Evolutionary conservation across 2,329 filamentous ascomycete genomes (phyloP).

Genomic region (Tolypocladium ophioglossoides): DNA sequence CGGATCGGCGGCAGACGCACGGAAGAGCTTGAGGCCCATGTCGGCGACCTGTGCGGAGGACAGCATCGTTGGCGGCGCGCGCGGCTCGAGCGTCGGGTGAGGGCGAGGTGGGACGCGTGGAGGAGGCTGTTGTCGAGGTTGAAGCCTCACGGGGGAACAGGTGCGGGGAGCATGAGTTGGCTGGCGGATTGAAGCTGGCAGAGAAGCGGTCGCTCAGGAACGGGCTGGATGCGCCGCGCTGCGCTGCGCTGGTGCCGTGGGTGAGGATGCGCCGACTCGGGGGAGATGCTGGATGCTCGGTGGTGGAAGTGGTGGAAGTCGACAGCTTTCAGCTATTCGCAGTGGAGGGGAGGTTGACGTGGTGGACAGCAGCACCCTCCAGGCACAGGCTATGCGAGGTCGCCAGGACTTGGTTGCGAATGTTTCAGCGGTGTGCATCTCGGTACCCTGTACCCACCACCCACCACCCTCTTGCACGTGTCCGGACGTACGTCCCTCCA

Average conservation of each 20-base stretch:
- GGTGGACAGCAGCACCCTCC: not conserved
- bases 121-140: not conserved
- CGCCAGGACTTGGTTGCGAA: not conserved
- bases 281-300: not conserved
- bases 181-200: not conserved
- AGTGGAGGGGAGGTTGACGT: not conserved
- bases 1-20: slow-evolving; percentile 10
- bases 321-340: not conserved
- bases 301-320: not conserved
- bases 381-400: not conserved
- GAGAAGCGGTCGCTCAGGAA: not conserved
- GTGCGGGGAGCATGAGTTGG: slow-evolving; percentile 10
- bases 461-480: too few relatives aligned
- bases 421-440: fast-evolving
- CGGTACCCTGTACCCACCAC: not conserved
- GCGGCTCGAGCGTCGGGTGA: not conserved
- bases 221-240: not conserved
- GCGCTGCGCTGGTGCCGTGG: not conserved
- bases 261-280: not conserved
- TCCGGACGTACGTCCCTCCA: too few relatives aligned
- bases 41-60: slow-evolving; percentile 13
- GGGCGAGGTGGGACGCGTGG: not conserved
- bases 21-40: slow-evolving; percentile 20
- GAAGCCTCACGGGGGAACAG: slow-evolving; percentile 9
- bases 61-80: slow-evolving; percentile 10